A percentile compares a stretch with the other conserved stretches of the same genome.
phyloP scores from a whole-genome alignment of 331 rosid genomes.

The Stylosanthes scabra region DNA sequence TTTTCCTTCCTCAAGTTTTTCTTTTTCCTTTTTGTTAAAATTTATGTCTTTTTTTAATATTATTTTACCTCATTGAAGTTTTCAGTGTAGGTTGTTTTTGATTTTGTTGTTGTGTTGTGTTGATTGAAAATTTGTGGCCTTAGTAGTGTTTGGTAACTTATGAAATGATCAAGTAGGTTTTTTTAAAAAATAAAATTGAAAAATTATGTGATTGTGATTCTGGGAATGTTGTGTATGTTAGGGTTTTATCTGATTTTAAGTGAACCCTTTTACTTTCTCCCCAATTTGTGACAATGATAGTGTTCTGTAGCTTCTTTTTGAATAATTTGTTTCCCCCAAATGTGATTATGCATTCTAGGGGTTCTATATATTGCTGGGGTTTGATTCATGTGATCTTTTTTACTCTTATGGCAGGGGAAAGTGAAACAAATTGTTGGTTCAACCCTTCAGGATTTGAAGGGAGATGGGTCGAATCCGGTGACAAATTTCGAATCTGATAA shows the following conservation, averaged over 20 bases:
- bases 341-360: background rate
- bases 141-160: background rate
- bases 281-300: background rate
- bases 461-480: constrained; percentile 66
- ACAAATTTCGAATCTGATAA: constrained; percentile 92
- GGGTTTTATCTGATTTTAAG: constrained; percentile 18
- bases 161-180: background rate
- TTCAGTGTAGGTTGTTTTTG: background rate
- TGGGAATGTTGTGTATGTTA: background rate
- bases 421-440: constrained; percentile 97
- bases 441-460: constrained; percentile 78
- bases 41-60: background rate
- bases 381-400: background rate
- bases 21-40: too few relatives aligned
- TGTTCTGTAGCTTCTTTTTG: background rate
- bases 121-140: background rate
- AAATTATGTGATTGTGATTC: background rate
- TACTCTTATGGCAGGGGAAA: constrained; percentile 63
- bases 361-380: background rate
- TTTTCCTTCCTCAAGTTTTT: background rate
- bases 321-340: background rate
- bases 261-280: background rate
- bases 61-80: background rate
- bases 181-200: background rate
- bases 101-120: background rate